phyloP scores from a whole-genome alignment of 2,329 filamentous ascomycete species.

The Tolypocladium tropicale region DNA sequence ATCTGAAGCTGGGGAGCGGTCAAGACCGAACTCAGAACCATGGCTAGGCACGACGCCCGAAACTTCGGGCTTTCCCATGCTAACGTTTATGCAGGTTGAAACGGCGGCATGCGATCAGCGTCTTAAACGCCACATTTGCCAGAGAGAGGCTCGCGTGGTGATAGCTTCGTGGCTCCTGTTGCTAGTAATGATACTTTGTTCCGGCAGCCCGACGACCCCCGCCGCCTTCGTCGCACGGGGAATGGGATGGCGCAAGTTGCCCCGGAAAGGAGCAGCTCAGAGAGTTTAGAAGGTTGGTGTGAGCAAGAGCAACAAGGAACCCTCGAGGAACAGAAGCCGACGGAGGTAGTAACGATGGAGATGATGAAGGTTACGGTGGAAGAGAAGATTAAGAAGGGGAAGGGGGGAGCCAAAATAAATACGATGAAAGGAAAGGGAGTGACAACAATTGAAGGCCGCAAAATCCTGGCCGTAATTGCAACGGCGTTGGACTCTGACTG shows the following conservation, averaged over 20 bases:
- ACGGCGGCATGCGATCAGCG: not conserved
- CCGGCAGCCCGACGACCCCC: not conserved
- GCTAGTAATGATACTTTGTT: not conserved
- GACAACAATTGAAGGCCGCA: not conserved
- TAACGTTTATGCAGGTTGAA: not conserved
- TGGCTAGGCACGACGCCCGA: not conserved
- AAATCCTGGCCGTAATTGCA: not conserved
- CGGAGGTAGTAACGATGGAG: not conserved
- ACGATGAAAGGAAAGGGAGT: not conserved
- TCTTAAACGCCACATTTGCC: not conserved
- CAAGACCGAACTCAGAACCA: not conserved
- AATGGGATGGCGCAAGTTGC: not conserved
- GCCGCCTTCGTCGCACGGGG: not conserved
- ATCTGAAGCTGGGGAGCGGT: not conserved
- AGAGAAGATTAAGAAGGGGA: not conserved
- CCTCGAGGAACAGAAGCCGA: not conserved
- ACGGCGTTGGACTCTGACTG: not conserved
- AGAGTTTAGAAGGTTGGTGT: not conserved
- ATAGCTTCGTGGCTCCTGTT: not conserved
- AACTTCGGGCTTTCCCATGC: not conserved
- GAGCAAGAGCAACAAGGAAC: too few species aligned
- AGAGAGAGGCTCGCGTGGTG: not conserved
- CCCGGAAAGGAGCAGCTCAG: not conserved
- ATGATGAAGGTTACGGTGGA: not conserved
- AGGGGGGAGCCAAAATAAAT: too few species aligned